Evolutionary conservation across 495 filamentous ascomycete genomes (phyloP).

Genomic region (Trichoderma orchidacearum): DNA sequence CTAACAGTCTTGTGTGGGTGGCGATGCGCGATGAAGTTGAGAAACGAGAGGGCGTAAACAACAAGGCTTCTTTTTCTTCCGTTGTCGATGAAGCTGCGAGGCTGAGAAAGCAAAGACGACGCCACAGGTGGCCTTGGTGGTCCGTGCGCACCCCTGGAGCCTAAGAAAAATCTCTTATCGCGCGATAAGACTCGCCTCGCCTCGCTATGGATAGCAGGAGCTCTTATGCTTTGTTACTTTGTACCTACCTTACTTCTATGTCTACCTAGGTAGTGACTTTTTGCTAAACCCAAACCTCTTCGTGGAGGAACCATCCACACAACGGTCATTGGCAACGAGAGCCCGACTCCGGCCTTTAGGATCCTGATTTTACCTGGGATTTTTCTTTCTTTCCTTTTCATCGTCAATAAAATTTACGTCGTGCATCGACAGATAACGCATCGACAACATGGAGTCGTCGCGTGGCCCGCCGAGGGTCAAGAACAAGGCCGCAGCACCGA

Average conservation of each 20-base stretch:
- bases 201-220: no score
- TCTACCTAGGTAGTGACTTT: no score
- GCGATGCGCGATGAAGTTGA: no score
- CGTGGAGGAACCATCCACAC: no score
- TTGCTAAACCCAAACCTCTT: no score
- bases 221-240: no score
- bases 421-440: not conserved
- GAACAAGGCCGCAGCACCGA: constrained; percentile 81
- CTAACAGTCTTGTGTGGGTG: no score
- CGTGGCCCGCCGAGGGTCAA: constrained; percentile 93
- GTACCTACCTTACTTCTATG: no score
- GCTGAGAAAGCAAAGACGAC: not conserved
- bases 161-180: not conserved
- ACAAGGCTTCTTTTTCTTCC: not conserved
- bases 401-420: not conserved
- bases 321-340: no score
- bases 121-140: not conserved
- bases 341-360: no score
- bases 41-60: no score
- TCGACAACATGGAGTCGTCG: constrained; percentile 68
- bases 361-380: no score
- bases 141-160: not conserved
- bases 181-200: not conserved
- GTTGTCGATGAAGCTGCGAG: not conserved
- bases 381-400: not conserved